A percentile compares a stretch with the other conserved stretches of the same genome.
These are phyloP conservation scores for Boletus sp. DNA, from an alignment of 768 basidiomycete genomes.

Conservation along the genomic window DNA sequence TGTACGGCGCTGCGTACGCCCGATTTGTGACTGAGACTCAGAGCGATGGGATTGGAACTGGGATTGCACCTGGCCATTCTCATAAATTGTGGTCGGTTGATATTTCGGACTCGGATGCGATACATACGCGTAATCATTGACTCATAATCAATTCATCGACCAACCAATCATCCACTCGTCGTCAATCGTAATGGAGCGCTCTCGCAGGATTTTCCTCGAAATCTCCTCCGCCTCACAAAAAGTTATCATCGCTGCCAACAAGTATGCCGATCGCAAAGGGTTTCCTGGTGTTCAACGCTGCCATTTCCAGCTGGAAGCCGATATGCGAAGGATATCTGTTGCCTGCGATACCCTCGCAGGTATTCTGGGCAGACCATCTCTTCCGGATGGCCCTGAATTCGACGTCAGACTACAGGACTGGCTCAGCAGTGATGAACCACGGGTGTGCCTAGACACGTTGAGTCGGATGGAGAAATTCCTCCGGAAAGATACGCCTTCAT, in stretches of 20 bases:
- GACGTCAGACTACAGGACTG: background rate
- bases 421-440: background rate
- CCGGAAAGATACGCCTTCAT: background rate
- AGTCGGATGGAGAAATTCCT: background rate
- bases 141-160: too few relatives aligned
- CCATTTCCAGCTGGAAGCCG: background rate
- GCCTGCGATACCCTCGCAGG: background rate
- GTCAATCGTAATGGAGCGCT: background rate
- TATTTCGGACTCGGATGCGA: too few relatives aligned
- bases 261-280: background rate
- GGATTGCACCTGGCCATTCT: too few relatives aligned
- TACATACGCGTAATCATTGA: too few relatives aligned
- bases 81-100: too few relatives aligned
- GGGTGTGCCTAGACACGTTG: background rate
- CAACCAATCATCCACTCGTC: too few relatives aligned
- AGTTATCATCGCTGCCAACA: background rate
- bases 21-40: too few relatives aligned
- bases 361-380: background rate
- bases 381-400: background rate
- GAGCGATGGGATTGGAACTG: too few relatives aligned
- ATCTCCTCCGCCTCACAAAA: background rate
- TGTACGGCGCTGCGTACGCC: too few relatives aligned
- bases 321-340: background rate
- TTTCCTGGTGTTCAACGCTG: background rate
- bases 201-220: background rate